These are phyloP conservation scores for Pseudozyma hubeiensis DNA, from an alignment of 1,284 basidiomycete genomes.

Conservation along the genomic window DNA sequence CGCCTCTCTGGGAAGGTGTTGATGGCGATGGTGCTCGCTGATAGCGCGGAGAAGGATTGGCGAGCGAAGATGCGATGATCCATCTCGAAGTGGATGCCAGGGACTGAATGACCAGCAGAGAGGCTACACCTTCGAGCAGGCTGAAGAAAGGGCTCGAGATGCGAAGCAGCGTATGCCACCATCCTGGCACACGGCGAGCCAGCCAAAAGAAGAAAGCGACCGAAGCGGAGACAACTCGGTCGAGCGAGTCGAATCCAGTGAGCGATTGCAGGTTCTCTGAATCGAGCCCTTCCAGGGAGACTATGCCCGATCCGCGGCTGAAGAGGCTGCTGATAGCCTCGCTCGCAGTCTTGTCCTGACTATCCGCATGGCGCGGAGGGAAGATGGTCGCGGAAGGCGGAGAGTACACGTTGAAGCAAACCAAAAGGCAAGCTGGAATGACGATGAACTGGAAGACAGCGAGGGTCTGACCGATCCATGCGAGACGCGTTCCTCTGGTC, in stretches of 20 bases:
- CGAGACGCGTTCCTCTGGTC: constrained; percentile 49
- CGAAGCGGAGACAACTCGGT: constrained; percentile 23
- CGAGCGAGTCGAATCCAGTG: constrained; percentile 27
- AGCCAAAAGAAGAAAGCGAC: constrained; percentile 55
- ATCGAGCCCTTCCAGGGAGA: constrained; percentile 3
- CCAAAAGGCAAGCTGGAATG: constrained; percentile 61
- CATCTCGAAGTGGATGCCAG: constrained; percentile 60
- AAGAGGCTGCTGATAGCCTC: constrained; percentile 40
- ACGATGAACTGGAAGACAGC: constrained; percentile 64
- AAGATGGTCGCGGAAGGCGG: constrained; percentile 56
- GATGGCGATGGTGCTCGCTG: constrained; percentile 72
- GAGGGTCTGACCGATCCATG: constrained; percentile 55
- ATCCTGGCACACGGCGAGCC: constrained; percentile 55
- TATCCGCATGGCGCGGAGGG: constrained; percentile 27
- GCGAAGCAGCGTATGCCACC: constrained; percentile 63
- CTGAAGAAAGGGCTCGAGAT: constrained; percentile 64
- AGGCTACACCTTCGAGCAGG: constrained; percentile 66
- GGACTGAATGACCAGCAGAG: constrained; percentile 65
- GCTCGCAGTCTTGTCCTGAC: constrained; percentile 23
- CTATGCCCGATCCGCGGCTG: constrained; percentile 1
- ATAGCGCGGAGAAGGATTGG: constrained; percentile 78
- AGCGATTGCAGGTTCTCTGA: constrained; percentile 21
- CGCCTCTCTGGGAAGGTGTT: constrained; percentile 7
- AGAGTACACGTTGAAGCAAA: constrained; percentile 65
- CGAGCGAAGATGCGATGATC: constrained; percentile 75